A percentile compares a stretch with the other conserved stretches of the same genome.
Conservation (phyloP, 1,284 basidiomycete genomes). For the Boletellus deceptivus region DNA sequence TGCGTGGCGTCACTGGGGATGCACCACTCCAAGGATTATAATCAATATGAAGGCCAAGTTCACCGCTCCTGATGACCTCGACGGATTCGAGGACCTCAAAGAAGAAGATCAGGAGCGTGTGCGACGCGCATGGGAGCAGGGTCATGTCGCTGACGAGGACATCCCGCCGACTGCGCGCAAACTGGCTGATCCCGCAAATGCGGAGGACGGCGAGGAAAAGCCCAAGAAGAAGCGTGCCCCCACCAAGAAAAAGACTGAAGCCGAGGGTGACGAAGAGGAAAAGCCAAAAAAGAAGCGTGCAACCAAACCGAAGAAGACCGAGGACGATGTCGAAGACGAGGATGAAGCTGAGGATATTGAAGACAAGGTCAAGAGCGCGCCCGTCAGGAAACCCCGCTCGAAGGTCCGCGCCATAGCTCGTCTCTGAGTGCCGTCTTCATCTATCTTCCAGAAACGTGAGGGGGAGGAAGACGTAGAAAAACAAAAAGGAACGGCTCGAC, state of each 20-base stretch:
- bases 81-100: constrained; percentile 68
- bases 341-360: constrained; percentile 35
- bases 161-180: constrained; percentile 72
- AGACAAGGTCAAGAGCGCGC: constrained; percentile 42
- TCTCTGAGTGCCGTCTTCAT: constrained; percentile 11
- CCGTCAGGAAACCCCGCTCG: constrained; percentile 39
- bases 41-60: constrained; percentile 70
- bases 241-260: constrained; percentile 40
- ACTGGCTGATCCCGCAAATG: constrained; percentile 45
- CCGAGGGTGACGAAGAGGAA: constrained; percentile 44
- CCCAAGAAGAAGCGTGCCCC: constrained; percentile 39
- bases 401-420: constrained; percentile 33
- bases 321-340: constrained; percentile 41
- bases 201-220: constrained; percentile 43
- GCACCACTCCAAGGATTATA: constrained; percentile 68
- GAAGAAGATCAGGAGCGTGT: constrained; percentile 67
- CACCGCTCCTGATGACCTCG: constrained; percentile 60
- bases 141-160: constrained; percentile 75
- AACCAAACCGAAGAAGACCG: constrained; percentile 39
- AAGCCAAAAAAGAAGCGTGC: constrained; percentile 40
- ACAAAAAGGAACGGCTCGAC: constrained; percentile 36
- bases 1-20: constrained; percentile 82
- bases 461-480: constrained; percentile 39
- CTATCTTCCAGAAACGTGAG: constrained; percentile 37
- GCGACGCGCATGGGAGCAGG: constrained; percentile 66